Evolutionary conservation across 768 basidiomycete species (phyloP), one percentile per base, ranked within the genome.

Genomic region (Kockovaella imperatae): DNA sequence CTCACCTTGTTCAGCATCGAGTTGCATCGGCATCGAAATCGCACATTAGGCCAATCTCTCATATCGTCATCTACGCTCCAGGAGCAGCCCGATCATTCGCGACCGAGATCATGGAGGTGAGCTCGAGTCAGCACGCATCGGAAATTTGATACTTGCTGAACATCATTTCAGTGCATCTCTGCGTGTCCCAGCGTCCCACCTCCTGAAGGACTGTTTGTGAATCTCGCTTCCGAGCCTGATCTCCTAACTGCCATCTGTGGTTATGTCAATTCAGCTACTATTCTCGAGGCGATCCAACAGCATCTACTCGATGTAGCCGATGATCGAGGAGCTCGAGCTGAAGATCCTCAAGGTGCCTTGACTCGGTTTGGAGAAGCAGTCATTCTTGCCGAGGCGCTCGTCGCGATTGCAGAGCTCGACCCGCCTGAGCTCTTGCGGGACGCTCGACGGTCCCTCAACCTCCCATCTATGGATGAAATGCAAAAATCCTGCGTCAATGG

Each of bases 291-390:
- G 2, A 25, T 57, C 29, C 35, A 40, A 10, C 42, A 41, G 13
- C 41, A 50, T 13, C 46, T 64, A 5, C 35, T 65, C 18, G 45
- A 58, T 4, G 31, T 32, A 1, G 38, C 42, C 0, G 50, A 53
- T 24, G 63, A 68, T 26, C 35, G 48, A 13, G 24, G 35, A 1
- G 36, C 45, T 18, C 42, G 58, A 15, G 42, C 53, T 18, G 67
- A 68, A 23, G 69, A 70, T 57, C 69, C 69, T 7, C 69, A 70
- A 49, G 61, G 63, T 5, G 47, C 47, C 29, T 39, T 70, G 42
- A 65, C 59, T 1, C 61, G 52, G 26, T 70, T 58, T 43, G 69
- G 69, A 0, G 60, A 62, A 30, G 57, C 56, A 17, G 57, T 68
- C 13, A 38, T 60, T 18, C 52, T 70, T 7, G 50, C 56, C 14